A percentile compares a stretch with the other conserved stretches of the same genome.
Conservation (phyloP, 768 basidiomycete genomes). For the Pisolithus albus region DNA sequence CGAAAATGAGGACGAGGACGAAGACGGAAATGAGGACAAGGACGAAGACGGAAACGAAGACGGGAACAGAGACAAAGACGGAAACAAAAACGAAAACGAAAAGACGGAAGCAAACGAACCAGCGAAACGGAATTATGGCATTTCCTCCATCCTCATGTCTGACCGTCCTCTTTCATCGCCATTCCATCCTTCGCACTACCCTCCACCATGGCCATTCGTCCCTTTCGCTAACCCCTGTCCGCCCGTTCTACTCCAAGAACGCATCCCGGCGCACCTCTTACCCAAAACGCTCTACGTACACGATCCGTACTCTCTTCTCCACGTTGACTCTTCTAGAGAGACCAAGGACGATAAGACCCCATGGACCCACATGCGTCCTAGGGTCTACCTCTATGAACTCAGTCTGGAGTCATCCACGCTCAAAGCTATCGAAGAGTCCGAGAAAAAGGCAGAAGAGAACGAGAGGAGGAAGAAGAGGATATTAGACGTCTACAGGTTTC, state of each 20-base stretch:
- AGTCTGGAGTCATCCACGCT: not conserved
- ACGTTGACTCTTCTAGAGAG: slow-evolving; percentile 2
- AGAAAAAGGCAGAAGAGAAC: slow-evolving; percentile 5
- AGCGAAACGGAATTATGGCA: not conserved
- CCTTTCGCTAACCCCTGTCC: slow-evolving; percentile 28
- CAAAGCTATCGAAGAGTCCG: slow-evolving; percentile 1
- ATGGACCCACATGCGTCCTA: slow-evolving; percentile 28
- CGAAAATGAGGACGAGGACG: not conserved
- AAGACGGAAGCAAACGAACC: not conserved
- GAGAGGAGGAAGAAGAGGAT: slow-evolving; percentile 10
- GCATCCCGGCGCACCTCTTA: slow-evolving; percentile 29
- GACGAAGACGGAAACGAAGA: not conserved
- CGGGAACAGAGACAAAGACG: too few species aligned
- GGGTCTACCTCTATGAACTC: slow-evolving; percentile 28
- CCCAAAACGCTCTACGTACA: slow-evolving; percentile 39
- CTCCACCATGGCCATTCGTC: slow-evolving; percentile 34
- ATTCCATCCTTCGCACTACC: slow-evolving; percentile 32
- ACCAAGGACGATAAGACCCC: not conserved
- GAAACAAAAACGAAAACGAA: too few species aligned
- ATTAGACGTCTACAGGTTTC: slow-evolving; percentile 18
- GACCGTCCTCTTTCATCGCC: slow-evolving; percentile 14
- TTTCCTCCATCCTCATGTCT: slow-evolving; percentile 2
- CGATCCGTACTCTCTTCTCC: slow-evolving; percentile 35
- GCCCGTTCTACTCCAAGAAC: slow-evolving; percentile 24
- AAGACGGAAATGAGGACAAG: too few species aligned